Evolutionary conservation across 805 yeast genomes (phyloP), one percentile per base, ranked within the genome.

Genomic region (Pichia thaimueangensis): DNA sequence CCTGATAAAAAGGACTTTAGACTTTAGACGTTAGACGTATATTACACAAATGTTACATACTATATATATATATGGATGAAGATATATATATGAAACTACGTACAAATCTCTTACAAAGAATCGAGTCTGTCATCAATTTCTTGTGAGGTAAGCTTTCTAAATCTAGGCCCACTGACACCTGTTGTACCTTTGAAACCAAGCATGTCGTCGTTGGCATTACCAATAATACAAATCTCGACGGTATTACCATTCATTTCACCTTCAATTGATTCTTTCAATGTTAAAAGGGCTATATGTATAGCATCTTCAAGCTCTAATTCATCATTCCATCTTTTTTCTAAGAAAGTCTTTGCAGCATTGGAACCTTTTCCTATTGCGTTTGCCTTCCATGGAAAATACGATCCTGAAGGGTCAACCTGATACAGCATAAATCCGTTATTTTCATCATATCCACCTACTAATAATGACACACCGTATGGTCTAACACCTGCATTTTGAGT

Each of bases 311-410:
- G 73, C 68, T 93, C 98, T 60, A 93, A 71, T 64, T 93, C 96
- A 51, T 88, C 95, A 60, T 89, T 91, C 97, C 97, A 93, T 67
- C 99, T 81, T 68, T 93, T 93, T 64, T 93, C 99, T 59, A 93
- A 68, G 56, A 93, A 93, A 1, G 97, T 91, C 70, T 94, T 93
- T 28, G 97, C 98, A n/a, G 95, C 86, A 34, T 80, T 79, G 4
- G 96, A 81, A 21, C 96, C 95, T 60, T 88, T 89, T 50, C 99
- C 99, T 55, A 93, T 93, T 20, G 98, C 97, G 4, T 98, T 91
- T 30, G 98, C 98, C 66, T 91, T 93, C 99, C 99, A 93, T 9
- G 99, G 97, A 74, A 86, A 93, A 63, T 83, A 93, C 31, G 96
- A 80, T 9, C 99, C 99, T 4, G 95, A 84, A 5, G 99, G 99